Evolutionary conservation across 371 early-diverging fungal species (phyloP).

Genomic region (Zopfochytrium polystomum): DNA sequence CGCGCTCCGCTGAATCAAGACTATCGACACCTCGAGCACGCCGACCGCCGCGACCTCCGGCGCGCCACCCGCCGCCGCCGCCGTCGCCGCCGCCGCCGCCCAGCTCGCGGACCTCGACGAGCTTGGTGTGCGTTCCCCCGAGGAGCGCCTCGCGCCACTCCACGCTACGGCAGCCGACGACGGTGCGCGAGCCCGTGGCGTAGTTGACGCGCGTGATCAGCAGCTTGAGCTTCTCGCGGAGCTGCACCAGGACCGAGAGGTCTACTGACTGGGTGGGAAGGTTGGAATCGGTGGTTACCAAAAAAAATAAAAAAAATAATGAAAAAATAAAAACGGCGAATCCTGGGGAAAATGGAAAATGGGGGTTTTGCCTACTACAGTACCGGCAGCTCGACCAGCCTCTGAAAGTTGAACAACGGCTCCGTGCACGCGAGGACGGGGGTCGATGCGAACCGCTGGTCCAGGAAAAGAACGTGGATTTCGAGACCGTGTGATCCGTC

Average conservation of each 20-base stretch:
- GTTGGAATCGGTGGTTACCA: no score
- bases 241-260: conserved; percentile 16
- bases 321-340: no score
- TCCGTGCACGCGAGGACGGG: conserved; percentile 32
- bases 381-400: conserved; percentile 33
- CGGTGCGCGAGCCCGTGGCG: conserved; percentile 11
- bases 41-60: conserved; percentile 25
- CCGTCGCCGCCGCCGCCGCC: no score
- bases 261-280: conserved; percentile 17
- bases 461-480: conserved; percentile 21
- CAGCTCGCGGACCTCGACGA: conserved; percentile 25
- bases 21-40: conserved; percentile 23
- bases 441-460: conserved; percentile 22
- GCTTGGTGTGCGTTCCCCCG: conserved; percentile 12
- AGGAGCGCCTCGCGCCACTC: conserved; percentile 15
- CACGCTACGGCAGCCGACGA: conserved; percentile 19
- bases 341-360: no score
- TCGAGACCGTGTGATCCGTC: conserved; percentile 28
- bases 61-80: no score
- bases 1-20: conserved; percentile 18
- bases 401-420: conserved; percentile 29
- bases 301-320: no score
- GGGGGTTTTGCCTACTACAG: no score
- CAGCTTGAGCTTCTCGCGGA: conserved; percentile 18
- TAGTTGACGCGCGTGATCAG: conserved; percentile 26